Base-by-base conservation (phyloP, 208 protist species). In the Acanthamoeba rhysodes region DNA sequence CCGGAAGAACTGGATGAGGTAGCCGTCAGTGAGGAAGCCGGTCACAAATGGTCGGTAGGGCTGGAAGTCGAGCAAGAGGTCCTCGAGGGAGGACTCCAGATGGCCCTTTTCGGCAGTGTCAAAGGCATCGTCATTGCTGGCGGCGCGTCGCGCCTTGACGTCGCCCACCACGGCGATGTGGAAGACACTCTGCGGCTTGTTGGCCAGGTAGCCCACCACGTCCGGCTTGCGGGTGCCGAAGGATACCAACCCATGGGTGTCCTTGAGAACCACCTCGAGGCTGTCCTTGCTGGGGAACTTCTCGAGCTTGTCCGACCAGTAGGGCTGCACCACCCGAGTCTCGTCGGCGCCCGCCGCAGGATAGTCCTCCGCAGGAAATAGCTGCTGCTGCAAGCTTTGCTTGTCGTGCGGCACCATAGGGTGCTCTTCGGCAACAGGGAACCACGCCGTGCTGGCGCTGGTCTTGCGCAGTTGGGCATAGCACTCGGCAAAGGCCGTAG, bases 1-100 rank as follows among this genome's bases (percentile, higher is more conserved):
- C 10, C 45, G 80, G 48, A 88, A 88, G 48, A 88, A 88, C 80
- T 88, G 80, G 80, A 88, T 88, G 27, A 88, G 80, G 37, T 27
- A 88, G 80, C 80, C 80, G 4, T 88, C 80, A 16, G 80, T 88
- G 53, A 88, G 80, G 80, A 88, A 88, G 14, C 80, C 80, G 53
- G 20, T 88, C 34, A 88, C 80, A 5, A 8, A 27, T 20, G 1
- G 27, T 41, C 80, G 80, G 80, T 88, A 88, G 48, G 80, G 80
- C 80, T 88, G 80, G 80, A 50, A 88, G 12, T 88, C 80, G 37
- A 82, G 72, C 45, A 88, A 45, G 2, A 88, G 80, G 6, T 88
- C 48, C 37, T 88, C 80, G 45, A 88, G 80, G 80, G 64, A 88
- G 80, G 80, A 88, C 8, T 88, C 29, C 53, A 88, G 48, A 64